These are phyloP conservation scores for Gonium pectorale DNA, from an alignment of 139 green algal genomes.

Conservation along the genomic window DNA sequence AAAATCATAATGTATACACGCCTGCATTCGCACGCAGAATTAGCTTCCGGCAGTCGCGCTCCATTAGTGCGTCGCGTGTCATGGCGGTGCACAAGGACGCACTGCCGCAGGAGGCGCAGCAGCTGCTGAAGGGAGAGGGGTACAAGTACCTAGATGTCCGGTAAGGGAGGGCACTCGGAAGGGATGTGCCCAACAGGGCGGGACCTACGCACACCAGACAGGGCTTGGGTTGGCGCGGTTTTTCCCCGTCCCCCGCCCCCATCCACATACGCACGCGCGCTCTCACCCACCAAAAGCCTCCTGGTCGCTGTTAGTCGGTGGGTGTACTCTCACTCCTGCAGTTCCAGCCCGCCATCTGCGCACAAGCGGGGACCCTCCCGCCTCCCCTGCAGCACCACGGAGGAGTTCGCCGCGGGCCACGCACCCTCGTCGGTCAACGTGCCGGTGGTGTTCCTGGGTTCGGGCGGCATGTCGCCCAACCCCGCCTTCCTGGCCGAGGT, in stretches of 20 bases:
- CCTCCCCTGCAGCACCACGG: neutral
- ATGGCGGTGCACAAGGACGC: neutral
- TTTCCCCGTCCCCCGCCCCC: too few relatives aligned
- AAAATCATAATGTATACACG: too few relatives aligned
- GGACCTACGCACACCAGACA: too few relatives aligned
- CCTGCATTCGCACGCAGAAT: too few relatives aligned
- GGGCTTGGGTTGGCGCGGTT: too few relatives aligned
- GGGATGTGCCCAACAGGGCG: neutral
- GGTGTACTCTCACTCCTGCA: neutral
- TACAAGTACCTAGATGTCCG: slow-evolving; percentile 31
- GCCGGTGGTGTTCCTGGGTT: slow-evolving; percentile 4
- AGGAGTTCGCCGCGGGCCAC: slow-evolving; percentile 19
- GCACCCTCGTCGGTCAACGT: slow-evolving; percentile 9
- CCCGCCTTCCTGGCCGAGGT: slow-evolving; percentile 30
- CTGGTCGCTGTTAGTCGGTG: neutral
- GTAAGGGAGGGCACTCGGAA: neutral
- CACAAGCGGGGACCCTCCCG: too few relatives aligned
- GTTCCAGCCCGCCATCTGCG: too few relatives aligned
- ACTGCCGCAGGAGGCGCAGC: neutral
- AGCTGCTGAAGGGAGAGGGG: neutral
- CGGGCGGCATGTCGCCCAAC: slow-evolving; percentile 11
- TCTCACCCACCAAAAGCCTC: too few relatives aligned
- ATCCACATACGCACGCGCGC: too few relatives aligned
- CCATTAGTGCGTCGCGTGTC: neutral
- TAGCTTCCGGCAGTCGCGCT: too few relatives aligned